Percentiles rank a stretch among this genome's conserved stretches.
Evolutionary conservation across 345 rosid genomes (phyloP).

Genomic region (Excoecaria cochinchinensis): DNA sequence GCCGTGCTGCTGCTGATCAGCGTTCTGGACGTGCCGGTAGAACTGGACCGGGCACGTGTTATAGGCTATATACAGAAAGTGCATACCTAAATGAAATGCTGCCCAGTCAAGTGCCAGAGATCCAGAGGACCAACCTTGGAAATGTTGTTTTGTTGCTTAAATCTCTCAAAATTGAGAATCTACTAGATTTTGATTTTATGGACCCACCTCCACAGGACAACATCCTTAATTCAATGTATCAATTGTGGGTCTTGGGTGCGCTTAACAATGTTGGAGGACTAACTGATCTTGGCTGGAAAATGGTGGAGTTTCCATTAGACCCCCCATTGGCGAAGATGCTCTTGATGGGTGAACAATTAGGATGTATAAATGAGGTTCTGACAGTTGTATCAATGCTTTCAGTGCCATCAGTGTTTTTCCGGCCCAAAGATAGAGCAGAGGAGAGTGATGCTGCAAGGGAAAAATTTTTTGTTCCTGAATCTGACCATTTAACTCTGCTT

Average conservation of each 20-base stretch:
- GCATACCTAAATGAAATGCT: constrained; percentile 90
- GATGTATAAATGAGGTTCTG: constrained; percentile 84
- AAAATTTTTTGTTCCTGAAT: constrained; percentile 87
- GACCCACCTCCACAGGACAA: constrained; percentile 99
- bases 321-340: constrained; percentile 99
- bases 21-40: constrained; percentile 99
- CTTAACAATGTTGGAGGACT: constrained; percentile 84
- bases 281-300: constrained; percentile 95
- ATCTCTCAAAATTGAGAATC: constrained; percentile 83
- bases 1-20: constrained; percentile 96
- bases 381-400: constrained; percentile 99
- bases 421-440: constrained; percentile 94
- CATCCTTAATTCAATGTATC: constrained; percentile 97
- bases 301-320: constrained; percentile 97
- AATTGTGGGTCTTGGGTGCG: constrained; percentile 96
- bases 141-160: constrained; percentile 89
- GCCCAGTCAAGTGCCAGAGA: constrained; percentile 92
- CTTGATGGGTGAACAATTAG: constrained; percentile 80
- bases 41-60: constrained; percentile 98
- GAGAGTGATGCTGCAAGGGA: constrained; percentile 96
- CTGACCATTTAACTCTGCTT: constrained; percentile 83
- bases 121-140: constrained; percentile 96
- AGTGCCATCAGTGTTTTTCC: constrained; percentile 93
- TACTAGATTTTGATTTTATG: constrained; percentile 96
- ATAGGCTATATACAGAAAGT: constrained; percentile 86